phyloP scores from a whole-genome alignment of 2,329 filamentous ascomycete species.

The Pestalotiopsis sp. region DNA sequence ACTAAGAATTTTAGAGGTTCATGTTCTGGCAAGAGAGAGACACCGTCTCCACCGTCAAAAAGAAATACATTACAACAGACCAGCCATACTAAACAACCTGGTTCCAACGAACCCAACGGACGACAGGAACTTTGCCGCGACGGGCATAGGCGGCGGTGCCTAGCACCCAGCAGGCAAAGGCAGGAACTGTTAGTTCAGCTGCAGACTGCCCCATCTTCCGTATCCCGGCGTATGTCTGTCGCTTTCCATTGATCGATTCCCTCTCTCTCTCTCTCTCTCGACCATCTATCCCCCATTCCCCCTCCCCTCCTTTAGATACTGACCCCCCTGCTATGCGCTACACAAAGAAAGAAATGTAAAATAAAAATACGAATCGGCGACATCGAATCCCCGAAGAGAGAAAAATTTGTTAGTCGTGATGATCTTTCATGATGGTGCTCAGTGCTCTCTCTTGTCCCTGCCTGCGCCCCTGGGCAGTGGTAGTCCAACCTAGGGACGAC shows the following conservation, averaged over 20 bases:
- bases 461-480: not conserved
- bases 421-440: not conserved
- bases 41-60: too few relatives aligned
- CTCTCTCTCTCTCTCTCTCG: not conserved
- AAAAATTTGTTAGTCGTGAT: not conserved
- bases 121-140: not conserved
- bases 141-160: not conserved
- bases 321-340: not conserved
- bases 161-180: not conserved
- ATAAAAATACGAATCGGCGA: not conserved
- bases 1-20: not conserved
- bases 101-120: not conserved
- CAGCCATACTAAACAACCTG: not conserved
- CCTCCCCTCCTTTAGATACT: not conserved
- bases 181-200: not conserved
- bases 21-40: too few relatives aligned
- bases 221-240: not conserved
- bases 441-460: too few relatives aligned
- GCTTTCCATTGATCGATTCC: too few relatives aligned
- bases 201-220: conserved; percentile 1
- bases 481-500: not conserved
- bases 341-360: not conserved
- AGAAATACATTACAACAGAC: too few relatives aligned
- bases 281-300: not conserved
- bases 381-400: not conserved